Evolutionary conservation across 768 basidiomycete genomes (phyloP).

Genomic region (Pleurotus djamor): DNA sequence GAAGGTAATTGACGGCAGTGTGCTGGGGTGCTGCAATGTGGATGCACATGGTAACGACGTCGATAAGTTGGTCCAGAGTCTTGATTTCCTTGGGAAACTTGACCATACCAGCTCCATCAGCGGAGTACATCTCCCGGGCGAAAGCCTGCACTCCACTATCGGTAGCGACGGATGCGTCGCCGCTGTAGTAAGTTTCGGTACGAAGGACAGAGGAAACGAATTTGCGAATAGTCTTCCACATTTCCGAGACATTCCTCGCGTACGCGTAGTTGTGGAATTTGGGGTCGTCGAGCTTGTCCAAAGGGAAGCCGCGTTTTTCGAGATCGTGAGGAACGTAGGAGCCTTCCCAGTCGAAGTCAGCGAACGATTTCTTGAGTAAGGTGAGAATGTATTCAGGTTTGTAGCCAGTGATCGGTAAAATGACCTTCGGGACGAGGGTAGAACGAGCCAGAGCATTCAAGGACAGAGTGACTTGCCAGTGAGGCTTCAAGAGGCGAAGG

Average conservation of each 20-base stretch:
- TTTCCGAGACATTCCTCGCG: slow-evolving; percentile 18
- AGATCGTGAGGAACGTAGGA: slow-evolving; percentile 25
- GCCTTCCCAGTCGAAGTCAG: slow-evolving; percentile 21
- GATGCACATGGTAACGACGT: slow-evolving; percentile 28
- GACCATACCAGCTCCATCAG: slow-evolving; percentile 15
- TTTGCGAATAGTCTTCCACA: slow-evolving; percentile 22
- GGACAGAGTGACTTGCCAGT: slow-evolving; percentile 25
- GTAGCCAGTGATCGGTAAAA: slow-evolving; percentile 17
- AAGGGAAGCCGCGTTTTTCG: slow-evolving; percentile 21
- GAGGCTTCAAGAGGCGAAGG: slow-evolving; percentile 22
- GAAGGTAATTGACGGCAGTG: slow-evolving; percentile 29
- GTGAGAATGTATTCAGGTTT: slow-evolving; percentile 12
- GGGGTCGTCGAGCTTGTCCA: slow-evolving; percentile 17
- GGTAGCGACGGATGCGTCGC: slow-evolving; percentile 16
- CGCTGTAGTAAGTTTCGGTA: slow-evolving; percentile 12
- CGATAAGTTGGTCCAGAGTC: slow-evolving; percentile 23
- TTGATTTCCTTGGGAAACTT: slow-evolving; percentile 18
- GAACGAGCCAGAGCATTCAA: slow-evolving; percentile 21
- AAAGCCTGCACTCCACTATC: slow-evolving; percentile 17
- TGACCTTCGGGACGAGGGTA: slow-evolving; percentile 21
- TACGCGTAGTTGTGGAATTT: slow-evolving; percentile 28
- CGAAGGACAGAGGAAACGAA: slow-evolving; percentile 18
- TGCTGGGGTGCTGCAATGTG: slow-evolving; percentile 29
- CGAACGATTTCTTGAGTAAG: slow-evolving; percentile 17
- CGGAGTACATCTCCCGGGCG: slow-evolving; percentile 19